These are phyloP conservation scores for Nitzschia sp. DNA, from an alignment of 108 stramenopile genomes.

Conservation along the genomic window DNA sequence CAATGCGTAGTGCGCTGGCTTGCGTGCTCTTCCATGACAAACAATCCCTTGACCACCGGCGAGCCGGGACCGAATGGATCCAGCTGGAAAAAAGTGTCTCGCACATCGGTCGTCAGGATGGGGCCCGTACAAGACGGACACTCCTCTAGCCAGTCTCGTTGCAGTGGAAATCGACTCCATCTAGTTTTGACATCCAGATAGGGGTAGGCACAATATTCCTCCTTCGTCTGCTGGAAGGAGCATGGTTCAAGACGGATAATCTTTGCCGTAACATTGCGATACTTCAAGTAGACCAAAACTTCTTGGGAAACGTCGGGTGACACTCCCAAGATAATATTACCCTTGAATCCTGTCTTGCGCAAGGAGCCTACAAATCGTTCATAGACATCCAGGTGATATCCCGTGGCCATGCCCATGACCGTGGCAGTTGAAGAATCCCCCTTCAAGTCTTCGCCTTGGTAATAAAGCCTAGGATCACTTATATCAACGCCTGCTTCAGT, in stretches of 20 bases:
- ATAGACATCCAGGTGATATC: constrained; percentile 38
- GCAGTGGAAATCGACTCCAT: constrained; percentile 67
- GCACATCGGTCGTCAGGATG: constrained; percentile 63
- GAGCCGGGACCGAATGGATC: constrained; percentile 73
- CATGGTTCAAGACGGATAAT: constrained; percentile 19
- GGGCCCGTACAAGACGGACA: constrained; percentile 75
- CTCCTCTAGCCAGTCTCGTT: constrained; percentile 61
- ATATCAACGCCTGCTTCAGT: neutral
- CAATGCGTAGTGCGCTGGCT: constrained; percentile 63
- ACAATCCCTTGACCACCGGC: constrained; percentile 46
- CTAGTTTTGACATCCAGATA: constrained; percentile 57
- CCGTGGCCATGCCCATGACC: constrained; percentile 49
- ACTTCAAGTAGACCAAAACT: constrained; percentile 39
- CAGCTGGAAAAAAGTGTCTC: constrained; percentile 70
- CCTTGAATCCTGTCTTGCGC: constrained; percentile 52
- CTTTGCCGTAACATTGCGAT: constrained; percentile 60
- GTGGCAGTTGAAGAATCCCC: constrained; percentile 22
- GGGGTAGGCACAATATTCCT: constrained; percentile 39
- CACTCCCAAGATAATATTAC: constrained; percentile 69
- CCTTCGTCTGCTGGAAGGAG: constrained; percentile 25
- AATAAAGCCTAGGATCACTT: neutral
- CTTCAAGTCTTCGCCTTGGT: neutral
- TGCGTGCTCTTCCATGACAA: constrained; percentile 69
- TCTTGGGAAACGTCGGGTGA: constrained; percentile 21
- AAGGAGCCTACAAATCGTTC: constrained; percentile 66